A percentile compares a stretch with the other conserved stretches of the same genome.
Evolutionary conservation across 805 yeast genomes (phyloP).

Genomic region (Saccharomycopsis javanensis): DNA sequence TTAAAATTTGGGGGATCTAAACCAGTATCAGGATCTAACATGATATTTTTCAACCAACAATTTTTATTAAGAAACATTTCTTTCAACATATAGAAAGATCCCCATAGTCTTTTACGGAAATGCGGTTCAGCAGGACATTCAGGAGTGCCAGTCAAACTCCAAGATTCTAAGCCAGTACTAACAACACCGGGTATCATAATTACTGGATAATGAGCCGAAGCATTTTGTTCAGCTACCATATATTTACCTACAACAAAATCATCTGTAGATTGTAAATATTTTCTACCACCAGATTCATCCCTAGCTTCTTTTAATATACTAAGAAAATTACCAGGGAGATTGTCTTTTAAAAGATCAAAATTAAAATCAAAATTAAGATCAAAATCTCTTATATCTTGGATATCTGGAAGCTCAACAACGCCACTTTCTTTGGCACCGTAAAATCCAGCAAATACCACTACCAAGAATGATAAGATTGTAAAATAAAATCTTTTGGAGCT

Average conservation of each 20-base stretch:
- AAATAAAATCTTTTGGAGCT: not conserved
- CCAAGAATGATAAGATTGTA: constrained; percentile 1
- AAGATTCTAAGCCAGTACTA: constrained; percentile 88
- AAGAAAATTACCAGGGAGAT: constrained; percentile 11
- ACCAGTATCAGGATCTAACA: constrained; percentile 86
- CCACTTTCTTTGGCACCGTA: constrained; percentile 18
- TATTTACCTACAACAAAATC: constrained; percentile 81
- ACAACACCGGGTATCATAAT: constrained; percentile 94
- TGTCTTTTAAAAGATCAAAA: constrained; percentile 14
- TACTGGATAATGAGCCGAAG: constrained; percentile 62
- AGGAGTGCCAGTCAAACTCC: constrained; percentile 69
- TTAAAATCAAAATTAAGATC: constrained; percentile 19
- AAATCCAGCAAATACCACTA: constrained; percentile 11
- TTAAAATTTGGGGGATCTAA: constrained; percentile 79
- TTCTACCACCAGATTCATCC: constrained; percentile 6
- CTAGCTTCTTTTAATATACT: constrained; percentile 15
- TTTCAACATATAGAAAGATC: constrained; percentile 88
- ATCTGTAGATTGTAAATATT: constrained; percentile 46
- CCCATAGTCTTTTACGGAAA: constrained; percentile 92
- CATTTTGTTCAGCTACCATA: constrained; percentile 41
- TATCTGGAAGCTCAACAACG: constrained; percentile 10
- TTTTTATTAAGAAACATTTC: constrained; percentile 85
- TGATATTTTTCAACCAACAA: constrained; percentile 90
- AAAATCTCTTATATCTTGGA: constrained; percentile 11
- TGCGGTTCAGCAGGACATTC: constrained; percentile 80